Evolutionary conservation across 2,329 filamentous ascomycete species (phyloP).

Genomic region (Pestalotiopsis sp.): DNA sequence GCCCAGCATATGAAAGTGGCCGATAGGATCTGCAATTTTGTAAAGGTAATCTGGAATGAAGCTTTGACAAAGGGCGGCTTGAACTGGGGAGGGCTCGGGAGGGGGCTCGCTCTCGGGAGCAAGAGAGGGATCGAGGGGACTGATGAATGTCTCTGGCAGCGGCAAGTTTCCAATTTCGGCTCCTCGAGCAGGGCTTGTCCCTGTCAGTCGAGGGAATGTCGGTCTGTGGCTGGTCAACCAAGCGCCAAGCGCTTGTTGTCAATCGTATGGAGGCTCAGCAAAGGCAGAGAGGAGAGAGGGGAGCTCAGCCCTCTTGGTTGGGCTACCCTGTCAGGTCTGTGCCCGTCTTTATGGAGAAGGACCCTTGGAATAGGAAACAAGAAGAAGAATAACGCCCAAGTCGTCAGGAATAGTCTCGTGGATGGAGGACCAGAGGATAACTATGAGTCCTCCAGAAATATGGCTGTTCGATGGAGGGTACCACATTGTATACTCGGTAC

Average conservation of each 20-base stretch:
- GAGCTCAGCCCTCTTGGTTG: neutral
- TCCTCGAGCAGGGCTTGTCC: conserved; percentile 1
- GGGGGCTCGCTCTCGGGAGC: neutral
- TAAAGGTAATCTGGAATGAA: too few species aligned
- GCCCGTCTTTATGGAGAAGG: neutral
- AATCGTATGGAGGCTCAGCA: conserved; percentile 3
- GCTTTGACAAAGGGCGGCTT: neutral
- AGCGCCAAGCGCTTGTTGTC: conserved; percentile 3
- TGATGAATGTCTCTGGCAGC: neutral
- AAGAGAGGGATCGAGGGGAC: neutral
- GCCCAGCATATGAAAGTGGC: too few species aligned
- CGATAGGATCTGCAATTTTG: too few species aligned
- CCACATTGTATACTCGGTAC: too few species aligned
- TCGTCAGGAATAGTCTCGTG: neutral
- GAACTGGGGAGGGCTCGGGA: neutral
- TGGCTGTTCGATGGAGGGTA: too few species aligned
- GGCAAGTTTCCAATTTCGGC: conserved; percentile 7
- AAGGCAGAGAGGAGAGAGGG: neutral
- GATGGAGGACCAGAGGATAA: neutral
- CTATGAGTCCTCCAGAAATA: too few species aligned
- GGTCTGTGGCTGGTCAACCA: neutral
- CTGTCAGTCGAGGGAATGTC: neutral
- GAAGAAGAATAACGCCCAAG: neutral
- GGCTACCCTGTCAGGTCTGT: neutral
- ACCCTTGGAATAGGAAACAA: neutral